Percentiles rank a stretch among this genome's conserved stretches.
These are phyloP conservation scores for Neurospora sp. DNA, from an alignment of 495 filamentous ascomycete species.

Conservation along the genomic window DNA sequence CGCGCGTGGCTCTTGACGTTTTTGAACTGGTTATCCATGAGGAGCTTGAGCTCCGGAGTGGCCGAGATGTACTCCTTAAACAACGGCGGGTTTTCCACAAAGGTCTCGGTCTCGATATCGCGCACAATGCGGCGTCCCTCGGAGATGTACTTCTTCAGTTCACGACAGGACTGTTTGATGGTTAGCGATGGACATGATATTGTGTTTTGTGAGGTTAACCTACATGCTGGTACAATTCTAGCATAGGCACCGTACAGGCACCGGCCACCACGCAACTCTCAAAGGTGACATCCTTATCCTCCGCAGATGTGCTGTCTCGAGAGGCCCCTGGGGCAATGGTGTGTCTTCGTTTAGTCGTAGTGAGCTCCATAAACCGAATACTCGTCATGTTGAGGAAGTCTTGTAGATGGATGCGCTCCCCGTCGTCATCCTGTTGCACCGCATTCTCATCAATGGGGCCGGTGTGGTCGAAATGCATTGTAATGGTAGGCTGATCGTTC, in stretches of 20 bases:
- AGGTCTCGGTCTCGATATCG: conserved; percentile 79
- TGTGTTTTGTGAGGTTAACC: conserved; percentile 17
- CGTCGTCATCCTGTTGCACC: conserved; percentile 31
- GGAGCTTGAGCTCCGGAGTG: conserved; percentile 65
- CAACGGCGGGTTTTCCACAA: conserved; percentile 77
- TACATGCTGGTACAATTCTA: conserved; percentile 90
- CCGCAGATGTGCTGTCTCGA: conserved; percentile 29
- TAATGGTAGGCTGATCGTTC: conserved; percentile 30
- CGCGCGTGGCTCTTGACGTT: conserved; percentile 90
- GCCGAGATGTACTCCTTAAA: conserved; percentile 87
- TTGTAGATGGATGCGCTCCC: conserved; percentile 71
- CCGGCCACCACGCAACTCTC: conserved; percentile 79
- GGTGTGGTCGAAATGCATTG: conserved; percentile 37
- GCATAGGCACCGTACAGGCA: conserved; percentile 82
- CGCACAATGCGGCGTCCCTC: conserved; percentile 80
- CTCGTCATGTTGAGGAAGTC: conserved; percentile 91
- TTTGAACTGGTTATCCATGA: conserved; percentile 96
- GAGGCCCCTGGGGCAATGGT: conserved; percentile 54
- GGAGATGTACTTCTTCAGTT: conserved; percentile 88
- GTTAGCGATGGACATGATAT: conserved; percentile 20
- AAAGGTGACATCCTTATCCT: conserved; percentile 44
- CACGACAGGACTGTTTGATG: conserved; percentile 62
- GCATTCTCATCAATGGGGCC: conserved; percentile 23
- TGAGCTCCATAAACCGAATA: conserved; percentile 96
- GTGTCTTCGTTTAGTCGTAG: conserved; percentile 77